Evolutionary conservation across 2,329 filamentous ascomycete species (phyloP).

Genomic region (Xylaria sp.): DNA sequence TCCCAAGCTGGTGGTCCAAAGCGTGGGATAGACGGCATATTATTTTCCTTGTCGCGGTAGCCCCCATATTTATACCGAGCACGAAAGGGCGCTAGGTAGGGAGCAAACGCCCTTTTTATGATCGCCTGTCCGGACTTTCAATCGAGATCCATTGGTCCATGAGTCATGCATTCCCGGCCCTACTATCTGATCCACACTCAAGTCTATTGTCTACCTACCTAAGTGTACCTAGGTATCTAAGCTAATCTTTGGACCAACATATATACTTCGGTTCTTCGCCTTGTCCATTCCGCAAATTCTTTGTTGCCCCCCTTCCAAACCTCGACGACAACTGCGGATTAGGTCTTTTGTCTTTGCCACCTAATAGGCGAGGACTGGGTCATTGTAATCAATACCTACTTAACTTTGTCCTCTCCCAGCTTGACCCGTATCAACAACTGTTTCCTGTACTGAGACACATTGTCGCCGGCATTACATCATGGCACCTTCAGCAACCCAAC

Average conservation of each 20-base stretch:
- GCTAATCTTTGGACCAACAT: conserved; percentile 12
- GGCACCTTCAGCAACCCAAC: conserved; percentile 59
- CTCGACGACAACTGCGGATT: conserved; percentile 1
- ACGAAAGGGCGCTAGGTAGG: conserved; percentile 20
- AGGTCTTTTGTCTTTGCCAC: neutral
- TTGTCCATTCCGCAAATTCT: conserved; percentile 13
- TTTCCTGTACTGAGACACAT: neutral
- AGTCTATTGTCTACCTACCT: neutral
- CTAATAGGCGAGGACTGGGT: neutral
- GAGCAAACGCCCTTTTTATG: conserved; percentile 35
- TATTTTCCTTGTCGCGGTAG: conserved; percentile 23
- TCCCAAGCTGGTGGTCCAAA: conserved; percentile 21
- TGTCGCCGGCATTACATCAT: conserved; percentile 49
- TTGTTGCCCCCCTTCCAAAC: conserved; percentile 15
- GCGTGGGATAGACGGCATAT: conserved; percentile 14
- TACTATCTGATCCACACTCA: conserved; percentile 35
- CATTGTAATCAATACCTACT: neutral
- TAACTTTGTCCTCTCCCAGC: neutral
- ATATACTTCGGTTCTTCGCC: conserved; percentile 32
- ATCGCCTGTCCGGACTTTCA: conserved; percentile 22
- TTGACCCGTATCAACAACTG: neutral
- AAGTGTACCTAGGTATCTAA: too few relatives aligned
- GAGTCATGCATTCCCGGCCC: conserved; percentile 34
- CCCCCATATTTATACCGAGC: conserved; percentile 23
- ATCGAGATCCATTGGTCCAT: conserved; percentile 31